Evolutionary conservation across 2,329 filamentous ascomycete genomes (phyloP).

Genomic region (Pseudogymnoascus pannorum): DNA sequence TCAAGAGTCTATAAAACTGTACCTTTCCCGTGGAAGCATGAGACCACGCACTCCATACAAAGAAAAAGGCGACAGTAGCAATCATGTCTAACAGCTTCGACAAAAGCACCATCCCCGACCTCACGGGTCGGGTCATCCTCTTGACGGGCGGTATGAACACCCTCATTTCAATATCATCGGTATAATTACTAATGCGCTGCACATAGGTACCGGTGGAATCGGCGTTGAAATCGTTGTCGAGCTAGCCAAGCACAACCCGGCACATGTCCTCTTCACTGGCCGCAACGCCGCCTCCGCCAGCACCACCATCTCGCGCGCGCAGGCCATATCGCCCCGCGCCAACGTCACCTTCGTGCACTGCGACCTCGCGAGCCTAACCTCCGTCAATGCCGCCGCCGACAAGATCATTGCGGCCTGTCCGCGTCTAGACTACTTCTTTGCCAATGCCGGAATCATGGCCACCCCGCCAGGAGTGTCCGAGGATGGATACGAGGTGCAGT

Average conservation of each 20-base stretch:
- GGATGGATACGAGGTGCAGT: slow-evolving; percentile 43
- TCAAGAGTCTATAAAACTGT: background rate
- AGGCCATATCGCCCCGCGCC: slow-evolving; percentile 20
- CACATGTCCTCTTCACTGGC: slow-evolving; percentile 33
- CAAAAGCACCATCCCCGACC: slow-evolving; percentile 27
- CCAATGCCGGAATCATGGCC: slow-evolving; percentile 41
- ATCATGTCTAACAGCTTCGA: slow-evolving; percentile 21
- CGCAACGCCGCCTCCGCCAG: slow-evolving; percentile 31
- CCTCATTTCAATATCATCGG: background rate
- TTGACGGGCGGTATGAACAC: slow-evolving; percentile 36
- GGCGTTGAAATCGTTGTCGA: slow-evolving; percentile 36
- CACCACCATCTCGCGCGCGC: slow-evolving; percentile 35
- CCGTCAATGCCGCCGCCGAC: slow-evolving; percentile 35
- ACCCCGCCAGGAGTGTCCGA: slow-evolving; percentile 31
- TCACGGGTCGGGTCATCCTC: slow-evolving; percentile 36
- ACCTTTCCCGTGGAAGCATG: background rate
- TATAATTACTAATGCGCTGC: background rate
- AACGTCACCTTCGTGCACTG: slow-evolving; percentile 33
- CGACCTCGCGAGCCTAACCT: slow-evolving; percentile 39
- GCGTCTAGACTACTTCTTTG: slow-evolving; percentile 39
- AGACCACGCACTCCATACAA: background rate
- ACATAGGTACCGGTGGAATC: slow-evolving; percentile 33
- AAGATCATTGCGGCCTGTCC: slow-evolving; percentile 29
- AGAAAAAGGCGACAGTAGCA: background rate
- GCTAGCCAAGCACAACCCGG: slow-evolving; percentile 35